Evolutionary conservation across 805 yeast genomes (phyloP), one percentile per base, ranked within the genome.

Genomic region (Metschnikowia bowlesiae): DNA sequence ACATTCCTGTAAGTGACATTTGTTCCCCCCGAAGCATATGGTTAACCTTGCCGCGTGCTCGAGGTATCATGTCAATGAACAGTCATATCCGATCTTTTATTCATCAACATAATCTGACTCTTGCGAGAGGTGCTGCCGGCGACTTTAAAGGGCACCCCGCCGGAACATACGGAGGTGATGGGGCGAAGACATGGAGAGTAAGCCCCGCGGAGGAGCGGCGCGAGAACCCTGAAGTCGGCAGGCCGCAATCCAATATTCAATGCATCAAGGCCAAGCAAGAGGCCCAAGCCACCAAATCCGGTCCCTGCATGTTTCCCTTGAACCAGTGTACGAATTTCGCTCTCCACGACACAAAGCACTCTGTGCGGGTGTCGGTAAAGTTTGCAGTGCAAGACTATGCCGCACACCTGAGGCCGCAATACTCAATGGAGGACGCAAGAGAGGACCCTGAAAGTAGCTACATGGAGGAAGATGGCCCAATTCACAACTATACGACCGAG

Each of bases 81-180:
- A 52, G 48, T 40, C 49, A 46, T 16, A 52, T 53, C 29, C 39
- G 50, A 30, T 39, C 52, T 13, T 54, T 49, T 33, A 49, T 54
- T 18, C 48, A 53, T n/a, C 58, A 54, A 34, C 52, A 52, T 38
- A 46, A 45, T 31, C 47, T 48, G 33, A 22, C 26, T 18, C 37
- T 37, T 11, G 18, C 18, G 8, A 35, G 40, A 26, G 36, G 28
- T 31, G 36, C 45, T 32, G 16, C 31, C n/a, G 14, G 30, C n/a
- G 45, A 33, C 8, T 4, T 9, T 22, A 39, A 11, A 39, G 38
- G 38, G 5, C 38, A 32, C 30, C 45, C 45, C 3, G 38, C 45
- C 5, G 45, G 45, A 33, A 22, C 32, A 9, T 22, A 33, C n/a
- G 45, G 45, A 26, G 45, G 45, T n/a, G 34, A 42, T 42, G 37